Evolutionary conservation across 768 basidiomycete species (phyloP).

Genomic region (Hortiboletus campestris): DNA sequence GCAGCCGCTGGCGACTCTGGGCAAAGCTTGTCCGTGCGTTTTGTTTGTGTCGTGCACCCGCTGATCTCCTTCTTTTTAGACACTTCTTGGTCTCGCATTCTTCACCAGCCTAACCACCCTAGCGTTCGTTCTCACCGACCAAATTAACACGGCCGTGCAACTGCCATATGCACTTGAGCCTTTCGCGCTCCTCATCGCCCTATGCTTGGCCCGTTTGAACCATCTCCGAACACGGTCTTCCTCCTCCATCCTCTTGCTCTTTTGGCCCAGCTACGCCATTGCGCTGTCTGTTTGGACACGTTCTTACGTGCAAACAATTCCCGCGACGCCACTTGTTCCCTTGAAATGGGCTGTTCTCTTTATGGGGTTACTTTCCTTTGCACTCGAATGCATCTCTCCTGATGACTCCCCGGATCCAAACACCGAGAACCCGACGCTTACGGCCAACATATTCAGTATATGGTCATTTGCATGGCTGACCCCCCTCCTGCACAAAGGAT

Average conservation of each 20-base stretch:
- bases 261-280: conserved; percentile 71
- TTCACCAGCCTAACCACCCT: conserved; percentile 45
- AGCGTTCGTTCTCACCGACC: conserved; percentile 36
- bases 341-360: conserved; percentile 44
- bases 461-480: conserved; percentile 91
- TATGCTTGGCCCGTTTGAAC: conserved; percentile 59
- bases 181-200: conserved; percentile 46
- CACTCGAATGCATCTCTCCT: conserved; percentile 68
- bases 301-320: conserved; percentile 42
- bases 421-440: conserved; percentile 66
- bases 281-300: conserved; percentile 57
- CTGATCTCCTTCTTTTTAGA: conserved; percentile 34
- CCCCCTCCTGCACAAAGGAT: conserved; percentile 69
- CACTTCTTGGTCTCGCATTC: conserved; percentile 46
- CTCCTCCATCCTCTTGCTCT: conserved; percentile 71
- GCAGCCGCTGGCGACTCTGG: conserved; percentile 51
- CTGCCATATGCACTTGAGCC: conserved; percentile 59
- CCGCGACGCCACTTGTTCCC: conserved; percentile 37
- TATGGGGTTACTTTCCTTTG: conserved; percentile 55
- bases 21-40: conserved; percentile 73
- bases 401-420: conserved; percentile 44
- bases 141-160: conserved; percentile 39
- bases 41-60: background rate
- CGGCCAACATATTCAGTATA: conserved; percentile 77
- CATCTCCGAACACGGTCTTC: conserved; percentile 71